Base-by-base conservation (phyloP, 148 eudicot species). In the Rhododendron williamsianum region DNA sequence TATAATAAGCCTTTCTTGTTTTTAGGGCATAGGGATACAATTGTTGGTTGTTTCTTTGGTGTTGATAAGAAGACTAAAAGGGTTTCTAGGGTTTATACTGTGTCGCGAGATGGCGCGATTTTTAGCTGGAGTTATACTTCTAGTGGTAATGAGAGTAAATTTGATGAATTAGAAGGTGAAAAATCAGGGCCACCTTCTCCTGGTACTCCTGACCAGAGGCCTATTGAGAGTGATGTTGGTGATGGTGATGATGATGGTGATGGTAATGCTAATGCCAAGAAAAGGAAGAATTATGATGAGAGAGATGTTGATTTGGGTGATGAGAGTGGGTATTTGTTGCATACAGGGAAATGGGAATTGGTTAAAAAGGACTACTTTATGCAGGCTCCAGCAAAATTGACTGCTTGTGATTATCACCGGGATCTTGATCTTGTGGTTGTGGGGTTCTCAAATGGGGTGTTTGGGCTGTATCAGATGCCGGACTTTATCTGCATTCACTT, bases 401-500 rank as follows among this genome's bases (percentile, higher is more conserved):
- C 95, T 1, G 85, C 98, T 0, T 95, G 99, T 78, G 94, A 93
- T 91, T 95, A 93, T 87, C 98, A 95, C 79, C 88, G 83, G 77
- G 97, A 95, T 49, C 92, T 93, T 83, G 93, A 95, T 88, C 92
- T 95, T 79, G 91, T 90, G 73, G 98, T 95, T 15, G 94, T 97
- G 78, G 99, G 98, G 84, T 94, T 93, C 85, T 97, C 99, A 0
- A 92, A 89, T 90, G 99, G 99, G 6, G 96, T 90, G n/a, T 97
- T 97, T 88, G 99, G 94, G 38, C 88, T 95, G 80, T 97, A 97
- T 85, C 98, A 95, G 86, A 94, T 97, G 99, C 99, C 99, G 2
- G 98, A 95, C 78, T 97, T 97, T 81, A 83, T 92, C 71, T 95
- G 98, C 86, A 89, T 95, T 79, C 98, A 95, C 76, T 91, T 93